Percentiles rank a stretch among this genome's conserved stretches.
phyloP scores from a whole-genome alignment of 208 protist species.

The Wallacemonas sp. region DNA sequence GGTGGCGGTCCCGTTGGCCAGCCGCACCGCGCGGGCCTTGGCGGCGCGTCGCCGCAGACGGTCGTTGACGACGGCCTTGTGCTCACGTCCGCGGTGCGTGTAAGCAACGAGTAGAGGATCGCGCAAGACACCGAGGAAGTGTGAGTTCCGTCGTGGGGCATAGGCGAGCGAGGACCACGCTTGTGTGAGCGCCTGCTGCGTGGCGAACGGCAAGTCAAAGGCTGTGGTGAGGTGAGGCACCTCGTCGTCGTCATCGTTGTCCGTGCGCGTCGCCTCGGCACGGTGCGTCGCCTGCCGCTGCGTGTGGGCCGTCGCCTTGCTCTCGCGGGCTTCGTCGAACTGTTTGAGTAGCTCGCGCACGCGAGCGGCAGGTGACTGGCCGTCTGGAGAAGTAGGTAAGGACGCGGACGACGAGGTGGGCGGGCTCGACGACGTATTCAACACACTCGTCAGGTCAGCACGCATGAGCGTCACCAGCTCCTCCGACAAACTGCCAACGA shows the following conservation, averaged over 20 bases:
- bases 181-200: background rate
- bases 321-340: no score
- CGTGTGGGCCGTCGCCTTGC: no score
- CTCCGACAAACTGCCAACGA: conserved; percentile 10
- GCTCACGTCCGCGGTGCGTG: background rate
- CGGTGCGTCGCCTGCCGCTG: background rate
- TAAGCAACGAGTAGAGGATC: background rate
- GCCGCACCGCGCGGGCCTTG: background rate
- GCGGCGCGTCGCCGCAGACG: background rate
- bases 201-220: background rate
- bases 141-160: background rate
- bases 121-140: conserved; percentile 8
- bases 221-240: background rate
- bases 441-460: conserved; percentile 6
- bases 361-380: no score
- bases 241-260: background rate
- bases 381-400: no score
- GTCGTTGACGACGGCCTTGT: background rate
- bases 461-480: conserved; percentile 18
- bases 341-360: no score
- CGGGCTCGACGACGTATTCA: background rate
- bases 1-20: background rate
- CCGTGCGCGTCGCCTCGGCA: background rate
- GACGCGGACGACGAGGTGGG: no score
- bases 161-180: background rate